Evolutionary conservation across 495 filamentous ascomycete genomes (phyloP), one percentile per base, ranked within the genome.

Genomic region (Podospora pseudocomata): DNA sequence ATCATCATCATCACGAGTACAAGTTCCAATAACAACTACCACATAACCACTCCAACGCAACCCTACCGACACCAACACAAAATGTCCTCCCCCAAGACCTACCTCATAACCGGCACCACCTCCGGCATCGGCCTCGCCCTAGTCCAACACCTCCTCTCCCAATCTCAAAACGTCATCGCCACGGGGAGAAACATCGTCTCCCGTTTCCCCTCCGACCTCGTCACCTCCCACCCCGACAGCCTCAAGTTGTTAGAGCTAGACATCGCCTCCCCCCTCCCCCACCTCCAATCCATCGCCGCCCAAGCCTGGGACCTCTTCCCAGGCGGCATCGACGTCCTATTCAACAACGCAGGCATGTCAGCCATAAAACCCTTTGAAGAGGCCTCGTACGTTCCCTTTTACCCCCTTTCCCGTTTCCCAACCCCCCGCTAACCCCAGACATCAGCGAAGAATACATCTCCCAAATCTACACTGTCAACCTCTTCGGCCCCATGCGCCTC

Each of bases 161-260:
- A 78, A 26, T 83, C 83, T 30, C 79, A 86, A 68, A 73, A 76
- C 16, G 85, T 88, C 15, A 79, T 87, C 58, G 85, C 79, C 28
- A 64, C 68, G 2, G 75, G 75, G 9, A 70, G 73, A 66, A 80
- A 79, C 49, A 74, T 78, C 19, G 72, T 76, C 2, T 53, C 39
- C n/a, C 66, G 67, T 4, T 75, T 79, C 9, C 69, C 65, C 32
- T n/a, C 64, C 18, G 61, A 72, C 39, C 62, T 70, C 5, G 30
- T 34, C 26, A 2, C 23, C 5, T 32, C 16, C 30, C 60, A 19
- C 26, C 71, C 68, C 16, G 65, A 67, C 11, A 65, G 67, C 26
- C 62, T 78, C 6, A 69, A 68, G 49, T 70, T 78, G 11, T 64
- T 83, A 1, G 77, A 84, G 58, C 74, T 86, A 11, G 81, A 85